Conservation (phyloP, 106 monocot genomes). For the Dioscorea alata region DNA sequence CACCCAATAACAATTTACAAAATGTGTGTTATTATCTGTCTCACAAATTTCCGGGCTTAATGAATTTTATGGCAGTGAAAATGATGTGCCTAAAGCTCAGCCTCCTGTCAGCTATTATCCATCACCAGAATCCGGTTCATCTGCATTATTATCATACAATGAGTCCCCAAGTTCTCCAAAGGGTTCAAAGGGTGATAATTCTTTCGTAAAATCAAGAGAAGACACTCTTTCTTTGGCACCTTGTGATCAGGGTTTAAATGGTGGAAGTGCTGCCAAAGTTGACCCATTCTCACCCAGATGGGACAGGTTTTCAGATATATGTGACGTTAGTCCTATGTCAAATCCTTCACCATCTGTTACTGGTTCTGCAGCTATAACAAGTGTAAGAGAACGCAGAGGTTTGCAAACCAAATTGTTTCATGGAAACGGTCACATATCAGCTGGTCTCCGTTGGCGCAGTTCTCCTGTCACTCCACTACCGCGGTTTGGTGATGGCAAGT, state of each 20-base stretch:
- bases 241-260: slow-evolving; percentile 10
- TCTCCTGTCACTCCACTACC: slow-evolving; percentile 45
- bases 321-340: slow-evolving; percentile 24
- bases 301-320: slow-evolving; percentile 33
- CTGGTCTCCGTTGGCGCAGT: slow-evolving; percentile 17
- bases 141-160: slow-evolving; percentile 8
- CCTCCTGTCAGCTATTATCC: slow-evolving; percentile 20
- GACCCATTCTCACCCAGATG: slow-evolving; percentile 40
- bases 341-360: slow-evolving; percentile 10
- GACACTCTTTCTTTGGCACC: slow-evolving; percentile 4
- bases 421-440: slow-evolving; percentile 11
- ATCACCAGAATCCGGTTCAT: slow-evolving; percentile 36
- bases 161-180: slow-evolving; percentile 25
- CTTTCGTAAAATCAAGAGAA: slow-evolving; percentile 6
- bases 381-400: slow-evolving; percentile 11
- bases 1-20: not conserved
- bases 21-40: not conserved
- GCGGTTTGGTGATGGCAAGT: slow-evolving; percentile 30
- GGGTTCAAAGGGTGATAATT: slow-evolving; percentile 3
- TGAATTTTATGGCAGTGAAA: slow-evolving; percentile 15
- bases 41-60: not conserved
- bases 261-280: slow-evolving; percentile 2
- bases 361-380: slow-evolving; percentile 10
- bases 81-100: slow-evolving; percentile 19
- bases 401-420: slow-evolving; percentile 16